A percentile compares a stretch with the other conserved stretches of the same genome.
These are phyloP conservation scores for Fusarium equiseti DNA, from an alignment of 2,329 filamentous ascomycete genomes.

Conservation along the genomic window DNA sequence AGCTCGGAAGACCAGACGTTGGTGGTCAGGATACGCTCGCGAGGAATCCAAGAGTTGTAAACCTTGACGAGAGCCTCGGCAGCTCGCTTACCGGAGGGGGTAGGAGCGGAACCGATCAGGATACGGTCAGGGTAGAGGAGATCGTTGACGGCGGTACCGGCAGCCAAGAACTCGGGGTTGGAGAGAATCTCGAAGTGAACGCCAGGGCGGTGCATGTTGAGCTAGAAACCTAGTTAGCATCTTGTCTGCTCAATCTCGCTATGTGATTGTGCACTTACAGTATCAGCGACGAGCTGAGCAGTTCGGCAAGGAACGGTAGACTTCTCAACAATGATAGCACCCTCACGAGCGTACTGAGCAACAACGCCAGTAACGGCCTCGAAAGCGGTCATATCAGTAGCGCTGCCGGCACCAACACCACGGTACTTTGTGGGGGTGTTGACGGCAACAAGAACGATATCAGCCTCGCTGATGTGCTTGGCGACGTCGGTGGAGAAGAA, in stretches of 20 bases:
- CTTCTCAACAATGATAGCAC: constrained; percentile 84
- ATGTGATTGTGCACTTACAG: constrained; percentile 59
- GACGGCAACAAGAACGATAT: constrained; percentile 80
- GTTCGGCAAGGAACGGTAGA: constrained; percentile 83
- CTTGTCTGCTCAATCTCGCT: constrained; percentile 4
- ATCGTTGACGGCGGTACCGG: constrained; percentile 80
- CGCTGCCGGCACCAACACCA: constrained; percentile 76
- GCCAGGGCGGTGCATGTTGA: constrained; percentile 70
- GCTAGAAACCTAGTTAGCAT: constrained; percentile 51
- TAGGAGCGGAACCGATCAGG: constrained; percentile 77
- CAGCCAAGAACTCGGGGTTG: constrained; percentile 85
- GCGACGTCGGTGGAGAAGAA: constrained; percentile 78
- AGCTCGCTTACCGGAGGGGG: constrained; percentile 69
- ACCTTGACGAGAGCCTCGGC: constrained; percentile 73
- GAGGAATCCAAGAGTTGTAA: constrained; percentile 78
- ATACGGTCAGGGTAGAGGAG: constrained; percentile 79
- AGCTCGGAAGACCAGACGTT: constrained; percentile 84
- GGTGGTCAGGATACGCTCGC: constrained; percentile 74
- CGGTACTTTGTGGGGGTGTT: constrained; percentile 83
- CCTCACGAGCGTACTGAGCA: constrained; percentile 72
- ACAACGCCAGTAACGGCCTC: constrained; percentile 77
- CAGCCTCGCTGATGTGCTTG: constrained; percentile 72
- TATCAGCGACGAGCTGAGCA: constrained; percentile 75
- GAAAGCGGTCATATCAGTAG: constrained; percentile 78
- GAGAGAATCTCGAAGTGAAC: constrained; percentile 80